A percentile compares a stretch with the other conserved stretches of the same genome.
Evolutionary conservation across 306 rosid species (phyloP).

Genomic region (Cicer arietinum): DNA sequence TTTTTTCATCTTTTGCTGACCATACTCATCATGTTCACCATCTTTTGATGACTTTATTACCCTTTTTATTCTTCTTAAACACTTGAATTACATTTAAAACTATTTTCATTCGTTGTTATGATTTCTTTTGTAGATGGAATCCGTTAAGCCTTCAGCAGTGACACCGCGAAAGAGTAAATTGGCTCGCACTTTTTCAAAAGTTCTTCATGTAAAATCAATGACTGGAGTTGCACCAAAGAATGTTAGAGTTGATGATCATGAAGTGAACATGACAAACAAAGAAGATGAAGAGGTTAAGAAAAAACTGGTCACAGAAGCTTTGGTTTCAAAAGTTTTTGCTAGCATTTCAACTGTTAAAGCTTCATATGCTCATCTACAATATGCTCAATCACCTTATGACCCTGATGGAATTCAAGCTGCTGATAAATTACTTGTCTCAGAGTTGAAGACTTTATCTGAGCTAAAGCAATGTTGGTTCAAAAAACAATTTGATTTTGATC

Average conservation of each 20-base stretch:
- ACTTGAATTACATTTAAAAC: conserved; percentile 20
- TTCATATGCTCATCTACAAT: conserved; percentile 79
- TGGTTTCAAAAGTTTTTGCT: conserved; percentile 75
- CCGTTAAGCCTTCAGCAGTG: conserved; percentile 61
- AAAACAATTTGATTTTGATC: conserved; percentile 68
- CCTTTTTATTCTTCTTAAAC: conserved; percentile 31
- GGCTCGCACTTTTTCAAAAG: conserved; percentile 72
- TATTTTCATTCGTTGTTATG: conserved; percentile 8
- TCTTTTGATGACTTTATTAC: conserved; percentile 47
- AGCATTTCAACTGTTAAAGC: conserved; percentile 73
- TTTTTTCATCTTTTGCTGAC: conserved; percentile 57
- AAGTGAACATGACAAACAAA: conserved; percentile 27
- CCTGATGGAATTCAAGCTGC: conserved; percentile 75
- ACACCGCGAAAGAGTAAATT: conserved; percentile 69
- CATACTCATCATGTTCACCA: conserved; percentile 53
- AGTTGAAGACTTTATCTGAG: conserved; percentile 77
- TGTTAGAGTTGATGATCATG: conserved; percentile 50
- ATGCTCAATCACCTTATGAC: conserved; percentile 80
- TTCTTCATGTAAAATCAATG: conserved; percentile 62
- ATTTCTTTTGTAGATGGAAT: conserved; percentile 70
- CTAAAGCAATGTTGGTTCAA: conserved; percentile 69
- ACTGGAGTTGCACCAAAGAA: conserved; percentile 59
- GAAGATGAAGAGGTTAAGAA: conserved; percentile 65
- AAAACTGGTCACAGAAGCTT: conserved; percentile 59
- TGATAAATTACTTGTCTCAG: conserved; percentile 60